A percentile compares a stretch with the other conserved stretches of the same genome.
These are phyloP conservation scores for Aschersonia sp. DNA, from an alignment of 2,329 filamentous ascomycete genomes.

Conservation along the genomic window DNA sequence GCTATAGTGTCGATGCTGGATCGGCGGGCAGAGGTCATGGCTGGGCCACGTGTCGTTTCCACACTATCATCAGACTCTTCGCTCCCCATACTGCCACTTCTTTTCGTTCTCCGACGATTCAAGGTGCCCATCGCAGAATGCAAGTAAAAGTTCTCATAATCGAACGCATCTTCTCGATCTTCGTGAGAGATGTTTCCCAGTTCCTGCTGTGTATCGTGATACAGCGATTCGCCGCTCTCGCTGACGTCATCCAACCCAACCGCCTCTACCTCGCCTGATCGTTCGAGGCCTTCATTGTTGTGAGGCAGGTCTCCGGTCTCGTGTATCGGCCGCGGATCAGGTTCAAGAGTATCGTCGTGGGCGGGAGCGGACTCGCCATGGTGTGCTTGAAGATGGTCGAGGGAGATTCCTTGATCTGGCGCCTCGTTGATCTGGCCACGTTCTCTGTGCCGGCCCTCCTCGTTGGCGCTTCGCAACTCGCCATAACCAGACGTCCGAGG, in stretches of 20 bases:
- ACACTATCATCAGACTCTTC: constrained; percentile 45
- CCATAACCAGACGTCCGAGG: background rate
- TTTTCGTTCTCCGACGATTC: constrained; percentile 22
- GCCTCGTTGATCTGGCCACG: background rate
- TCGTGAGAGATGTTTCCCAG: constrained; percentile 58
- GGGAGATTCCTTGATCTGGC: background rate
- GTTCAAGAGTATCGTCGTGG: background rate
- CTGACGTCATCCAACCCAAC: constrained; percentile 25
- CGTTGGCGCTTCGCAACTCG: background rate
- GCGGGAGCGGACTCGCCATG: too few species aligned
- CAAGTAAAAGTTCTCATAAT: constrained; percentile 91
- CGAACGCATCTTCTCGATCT: constrained; percentile 86
- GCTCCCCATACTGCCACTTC: constrained; percentile 31
- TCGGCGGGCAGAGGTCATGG: constrained; percentile 18
- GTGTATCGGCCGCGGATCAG: background rate
- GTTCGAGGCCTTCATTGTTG: constrained; percentile 4
- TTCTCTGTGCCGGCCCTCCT: background rate
- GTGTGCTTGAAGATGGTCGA: too few species aligned
- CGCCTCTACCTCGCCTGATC: background rate
- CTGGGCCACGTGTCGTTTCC: constrained; percentile 41
- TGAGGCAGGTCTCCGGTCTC: background rate
- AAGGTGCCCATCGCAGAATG: constrained; percentile 81
- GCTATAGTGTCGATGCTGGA: constrained; percentile 34
- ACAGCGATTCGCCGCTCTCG: constrained; percentile 49
- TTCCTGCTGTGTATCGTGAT: constrained; percentile 44